Base-by-base conservation (phyloP, 1,139 yeast species). In the Maudiozyma humilis region DNA sequence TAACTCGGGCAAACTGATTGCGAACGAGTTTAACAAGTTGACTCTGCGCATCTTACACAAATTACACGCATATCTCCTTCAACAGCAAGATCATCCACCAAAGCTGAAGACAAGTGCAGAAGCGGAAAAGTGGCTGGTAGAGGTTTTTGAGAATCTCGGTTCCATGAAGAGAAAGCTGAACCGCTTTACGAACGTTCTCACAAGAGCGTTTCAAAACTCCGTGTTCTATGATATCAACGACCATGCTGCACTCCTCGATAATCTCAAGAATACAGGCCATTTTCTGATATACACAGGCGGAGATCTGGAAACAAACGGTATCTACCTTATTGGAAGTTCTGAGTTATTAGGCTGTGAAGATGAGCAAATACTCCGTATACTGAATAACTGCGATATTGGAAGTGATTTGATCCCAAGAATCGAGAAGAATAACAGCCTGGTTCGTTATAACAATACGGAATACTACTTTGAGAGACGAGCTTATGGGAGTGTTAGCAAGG, bases 81-180 rank as follows among this genome's bases (percentile, higher is more conserved):
- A 79, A 47, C 96, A 88, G 57, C 72, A 82, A 52, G 71, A 75
- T 46, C 76, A 79, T 0, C 85, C 95, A 1, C 78, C 82, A 1
- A 57, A 63, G 2, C 63, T 74, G 49, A 63, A 66, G 2, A 71
- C 72, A 14, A 68, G 74, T 3, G 65, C 76, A 13, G 94, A 87
- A 48, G 70, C 88, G 40, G 78, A 79, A 19, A 72, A 87, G 44
- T 86, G 95, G 95, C 79, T 81, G 50, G 73, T 81, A n/a, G 75
- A 85, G 2, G 76, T 91, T 0, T 78, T 88, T 40, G 97, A 89
- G 54, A 85, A 83, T 51, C 80, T 85, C 51, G 89, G 96, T 32
- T 83, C 87, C 44, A 71, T 86, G 45, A 83, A 94, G 55, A 78
- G 98, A 58, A 86, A 87, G 57, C 71, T 89, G 45, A 76, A 86